Percentiles rank a stretch among this genome's conserved stretches.
phyloP scores from a whole-genome alignment of 2,329 filamentous ascomycete genomes.

The Domatiomyces globalis region DNA sequence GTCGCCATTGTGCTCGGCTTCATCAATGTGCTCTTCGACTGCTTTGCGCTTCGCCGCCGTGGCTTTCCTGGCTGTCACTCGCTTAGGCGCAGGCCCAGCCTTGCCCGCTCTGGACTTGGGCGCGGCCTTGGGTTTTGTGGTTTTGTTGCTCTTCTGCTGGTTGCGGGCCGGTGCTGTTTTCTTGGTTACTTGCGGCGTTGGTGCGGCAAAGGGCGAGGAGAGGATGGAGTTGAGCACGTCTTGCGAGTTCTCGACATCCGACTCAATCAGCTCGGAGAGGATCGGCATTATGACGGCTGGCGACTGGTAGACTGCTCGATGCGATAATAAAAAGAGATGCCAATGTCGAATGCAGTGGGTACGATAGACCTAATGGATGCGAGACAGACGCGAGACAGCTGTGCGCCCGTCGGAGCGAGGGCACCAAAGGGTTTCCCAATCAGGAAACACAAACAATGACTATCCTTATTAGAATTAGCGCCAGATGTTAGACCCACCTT shows the following conservation, averaged over 20 bases:
- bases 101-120: constrained; percentile 25
- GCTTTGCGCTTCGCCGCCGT: constrained; percentile 21
- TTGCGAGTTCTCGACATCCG: constrained; percentile 31
- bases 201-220: constrained; percentile 12
- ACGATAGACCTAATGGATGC: background rate
- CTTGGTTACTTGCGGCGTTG: background rate
- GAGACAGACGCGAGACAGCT: no score
- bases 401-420: no score
- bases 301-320: background rate
- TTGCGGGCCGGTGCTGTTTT: background rate
- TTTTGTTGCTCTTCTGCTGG: background rate
- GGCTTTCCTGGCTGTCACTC: constrained; percentile 27
- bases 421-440: no score
- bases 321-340: background rate
- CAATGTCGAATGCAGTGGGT: background rate
- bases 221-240: constrained; percentile 21
- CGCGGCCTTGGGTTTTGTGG: background rate
- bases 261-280: constrained; percentile 34
- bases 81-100: constrained; percentile 31
- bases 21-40: constrained; percentile 29
- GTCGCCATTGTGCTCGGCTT: constrained; percentile 23
- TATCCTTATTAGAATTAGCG: background rate
- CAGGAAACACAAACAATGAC: background rate
- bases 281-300: constrained; percentile 17
- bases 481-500: background rate